phyloP scores from a whole-genome alignment of 2,329 filamentous ascomycete species.

The Cercospora sp. region DNA sequence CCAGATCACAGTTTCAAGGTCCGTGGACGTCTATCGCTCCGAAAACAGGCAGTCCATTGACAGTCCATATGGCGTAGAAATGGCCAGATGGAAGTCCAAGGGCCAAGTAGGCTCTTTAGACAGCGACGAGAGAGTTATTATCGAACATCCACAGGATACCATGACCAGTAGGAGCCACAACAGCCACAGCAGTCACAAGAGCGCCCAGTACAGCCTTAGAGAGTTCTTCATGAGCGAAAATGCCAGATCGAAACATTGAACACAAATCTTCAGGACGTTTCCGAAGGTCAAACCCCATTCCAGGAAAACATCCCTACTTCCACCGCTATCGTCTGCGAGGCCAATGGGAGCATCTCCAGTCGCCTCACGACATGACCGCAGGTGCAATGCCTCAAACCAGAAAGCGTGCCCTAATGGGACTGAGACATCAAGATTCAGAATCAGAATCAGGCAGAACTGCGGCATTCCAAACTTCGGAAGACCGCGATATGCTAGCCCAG shows the following conservation, averaged over 20 bases:
- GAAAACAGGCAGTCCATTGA: not conserved
- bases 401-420: not conserved
- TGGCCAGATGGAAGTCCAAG: slow-evolving; percentile 16
- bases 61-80: slow-evolving; percentile 15
- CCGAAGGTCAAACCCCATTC: not conserved
- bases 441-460: not conserved
- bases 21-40: slow-evolving; percentile 18
- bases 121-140: slow-evolving; percentile 22
- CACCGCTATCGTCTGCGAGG: not conserved
- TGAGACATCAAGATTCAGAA: not conserved
- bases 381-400: not conserved
- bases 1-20: slow-evolving; percentile 17
- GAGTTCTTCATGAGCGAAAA: slow-evolving; percentile 4
- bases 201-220: not conserved
- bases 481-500: not conserved
- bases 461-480: not conserved
- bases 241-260: slow-evolving; percentile 10
- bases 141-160: slow-evolving; percentile 8
- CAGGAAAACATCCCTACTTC: not conserved
- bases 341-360: not conserved
- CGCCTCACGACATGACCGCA: not conserved
- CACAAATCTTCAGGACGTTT: too few relatives aligned
- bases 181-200: slow-evolving; percentile 3
- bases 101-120: slow-evolving; percentile 13
- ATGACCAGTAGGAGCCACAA: slow-evolving; percentile 15